phyloP scores from a whole-genome alignment of 2,329 filamentous ascomycete genomes.

The Fusarium subglutinans region DNA sequence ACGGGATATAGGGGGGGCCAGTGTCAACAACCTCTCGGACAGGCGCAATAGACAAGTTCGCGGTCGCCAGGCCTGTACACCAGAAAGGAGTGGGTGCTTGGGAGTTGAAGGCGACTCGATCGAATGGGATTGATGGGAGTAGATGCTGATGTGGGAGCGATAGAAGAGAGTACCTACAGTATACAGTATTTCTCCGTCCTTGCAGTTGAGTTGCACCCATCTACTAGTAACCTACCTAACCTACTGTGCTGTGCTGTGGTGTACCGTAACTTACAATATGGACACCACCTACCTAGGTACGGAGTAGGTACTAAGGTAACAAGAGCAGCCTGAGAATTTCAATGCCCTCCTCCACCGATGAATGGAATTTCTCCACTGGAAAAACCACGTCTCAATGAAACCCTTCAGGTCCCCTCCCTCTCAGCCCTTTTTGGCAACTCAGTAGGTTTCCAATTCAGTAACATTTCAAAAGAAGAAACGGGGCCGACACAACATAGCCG shows the following conservation, averaged over 20 bases:
- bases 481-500: conserved; percentile 9
- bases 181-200: neutral
- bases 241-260: neutral
- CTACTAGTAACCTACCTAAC: neutral
- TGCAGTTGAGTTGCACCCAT: neutral
- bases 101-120: neutral
- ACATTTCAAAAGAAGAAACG: conserved; percentile 25
- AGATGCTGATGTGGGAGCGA: conserved; percentile 10
- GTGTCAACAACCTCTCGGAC: conserved; percentile 6
- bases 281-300: neutral
- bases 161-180: neutral
- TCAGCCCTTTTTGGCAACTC: conserved; percentile 26
- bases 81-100: neutral
- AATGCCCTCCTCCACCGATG: conserved; percentile 2
- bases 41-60: conserved; percentile 3
- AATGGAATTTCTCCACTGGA: conserved; percentile 22
- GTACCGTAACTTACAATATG: neutral
- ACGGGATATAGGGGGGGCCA: neutral
- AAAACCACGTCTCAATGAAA: conserved; percentile 32
- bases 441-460: conserved; percentile 22
- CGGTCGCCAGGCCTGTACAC: neutral
- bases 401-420: conserved; percentile 17
- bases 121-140: neutral
- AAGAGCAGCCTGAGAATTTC: neutral
- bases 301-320: neutral